Conservation (phyloP, 352 stramenopile species). For the Phytophthora hybrid region DNA sequence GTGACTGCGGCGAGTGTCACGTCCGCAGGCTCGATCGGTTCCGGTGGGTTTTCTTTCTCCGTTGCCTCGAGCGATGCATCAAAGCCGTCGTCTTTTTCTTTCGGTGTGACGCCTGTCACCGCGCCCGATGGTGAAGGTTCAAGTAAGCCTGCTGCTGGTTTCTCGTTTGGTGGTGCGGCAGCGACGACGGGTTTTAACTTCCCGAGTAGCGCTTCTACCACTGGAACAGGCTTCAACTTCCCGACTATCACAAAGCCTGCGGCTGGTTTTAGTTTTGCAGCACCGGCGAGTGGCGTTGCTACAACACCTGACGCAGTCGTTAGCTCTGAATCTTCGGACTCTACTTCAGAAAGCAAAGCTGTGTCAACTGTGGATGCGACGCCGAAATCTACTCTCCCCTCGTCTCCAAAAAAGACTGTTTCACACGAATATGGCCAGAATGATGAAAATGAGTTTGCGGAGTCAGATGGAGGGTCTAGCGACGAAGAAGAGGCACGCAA, state of each 20-base stretch:
- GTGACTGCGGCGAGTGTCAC: slow-evolving; percentile 26
- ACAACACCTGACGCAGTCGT: not conserved
- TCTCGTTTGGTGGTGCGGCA: slow-evolving; percentile 34
- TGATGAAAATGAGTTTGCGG: slow-evolving; percentile 57
- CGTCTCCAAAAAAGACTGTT: slow-evolving; percentile 9
- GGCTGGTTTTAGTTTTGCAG: slow-evolving; percentile 16
- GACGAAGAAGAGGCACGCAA: slow-evolving; percentile 61
- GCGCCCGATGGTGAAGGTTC: not conserved
- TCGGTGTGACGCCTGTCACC: slow-evolving; percentile 29
- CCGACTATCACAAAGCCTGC: not conserved
- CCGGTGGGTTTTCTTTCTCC: slow-evolving; percentile 52
- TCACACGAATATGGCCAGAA: slow-evolving; percentile 51
- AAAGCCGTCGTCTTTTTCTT: slow-evolving; percentile 53
- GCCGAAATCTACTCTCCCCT: not conserved
- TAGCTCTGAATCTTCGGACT: not conserved
- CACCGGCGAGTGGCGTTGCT: not conserved
- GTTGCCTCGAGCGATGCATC: slow-evolving; percentile 15
- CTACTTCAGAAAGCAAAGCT: not conserved
- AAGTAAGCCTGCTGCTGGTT: slow-evolving; percentile 24
- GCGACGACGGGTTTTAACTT: slow-evolving; percentile 26
- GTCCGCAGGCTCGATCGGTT: slow-evolving; percentile 46
- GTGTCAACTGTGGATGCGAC: not conserved
- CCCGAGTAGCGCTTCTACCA: slow-evolving; percentile 1
- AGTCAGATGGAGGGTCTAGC: slow-evolving; percentile 47
- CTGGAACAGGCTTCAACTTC: slow-evolving; percentile 22